These are phyloP conservation scores for Helotiales sp. DNA, from an alignment of 2,329 filamentous ascomycete genomes.

Conservation along the genomic window DNA sequence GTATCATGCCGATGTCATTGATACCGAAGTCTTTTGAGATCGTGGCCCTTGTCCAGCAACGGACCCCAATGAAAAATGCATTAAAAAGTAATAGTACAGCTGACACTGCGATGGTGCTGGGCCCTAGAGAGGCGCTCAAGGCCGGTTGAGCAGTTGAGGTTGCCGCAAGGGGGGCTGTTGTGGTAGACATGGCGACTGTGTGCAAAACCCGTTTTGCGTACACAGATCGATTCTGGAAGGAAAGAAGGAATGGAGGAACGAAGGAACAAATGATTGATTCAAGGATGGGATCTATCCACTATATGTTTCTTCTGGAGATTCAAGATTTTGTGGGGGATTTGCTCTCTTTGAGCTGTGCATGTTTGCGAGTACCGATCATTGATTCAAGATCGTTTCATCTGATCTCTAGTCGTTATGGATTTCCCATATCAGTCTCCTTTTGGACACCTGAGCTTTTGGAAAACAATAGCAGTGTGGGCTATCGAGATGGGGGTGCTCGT, in stretches of 20 bases:
- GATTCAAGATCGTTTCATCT: slow-evolving; percentile 1
- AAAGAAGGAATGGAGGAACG: neutral
- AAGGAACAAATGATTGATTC: neutral
- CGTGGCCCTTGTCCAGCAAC: slow-evolving; percentile 12
- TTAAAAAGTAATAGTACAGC: slow-evolving; percentile 11
- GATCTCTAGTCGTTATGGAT: neutral
- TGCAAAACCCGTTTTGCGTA: neutral
- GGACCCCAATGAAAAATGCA: slow-evolving; percentile 15
- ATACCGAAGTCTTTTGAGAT: slow-evolving; percentile 18
- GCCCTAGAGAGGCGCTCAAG: neutral
- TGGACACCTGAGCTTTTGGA: neutral
- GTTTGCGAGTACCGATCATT: neutral
- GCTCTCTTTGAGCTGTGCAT: too few relatives aligned
- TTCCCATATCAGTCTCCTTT: neutral
- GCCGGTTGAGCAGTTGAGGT: neutral
- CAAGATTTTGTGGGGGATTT: too few relatives aligned
- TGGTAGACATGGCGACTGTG: neutral
- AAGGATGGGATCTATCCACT: neutral
- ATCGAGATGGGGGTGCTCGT: neutral
- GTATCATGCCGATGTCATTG: slow-evolving; percentile 24
- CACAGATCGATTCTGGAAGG: neutral
- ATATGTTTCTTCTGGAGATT: too few relatives aligned
- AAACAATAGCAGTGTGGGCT: slow-evolving; percentile 1
- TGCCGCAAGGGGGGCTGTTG: neutral
- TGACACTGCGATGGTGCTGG: slow-evolving; percentile 11